These are phyloP conservation scores for Eucalyptus tenuipes DNA, from an alignment of 345 rosid species.

Conservation along the genomic window DNA sequence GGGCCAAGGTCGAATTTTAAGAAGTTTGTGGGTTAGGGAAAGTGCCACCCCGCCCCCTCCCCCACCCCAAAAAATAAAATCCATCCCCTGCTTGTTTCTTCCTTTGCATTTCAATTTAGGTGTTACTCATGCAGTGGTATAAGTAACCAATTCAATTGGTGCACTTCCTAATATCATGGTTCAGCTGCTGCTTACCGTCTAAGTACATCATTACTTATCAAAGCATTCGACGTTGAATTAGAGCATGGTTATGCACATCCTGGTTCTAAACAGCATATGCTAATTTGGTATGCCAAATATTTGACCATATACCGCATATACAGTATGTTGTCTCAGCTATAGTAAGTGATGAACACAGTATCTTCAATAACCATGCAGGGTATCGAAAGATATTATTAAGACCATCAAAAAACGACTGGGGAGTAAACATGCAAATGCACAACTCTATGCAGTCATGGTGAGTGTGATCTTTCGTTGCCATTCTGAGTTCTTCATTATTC, in stretches of 20 bases:
- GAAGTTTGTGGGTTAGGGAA: neutral
- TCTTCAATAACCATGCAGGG: slow-evolving; percentile 24
- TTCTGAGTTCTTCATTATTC: neutral
- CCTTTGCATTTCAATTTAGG: neutral
- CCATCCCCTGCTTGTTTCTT: neutral
- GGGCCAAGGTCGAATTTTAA: neutral
- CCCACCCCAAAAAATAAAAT: neutral
- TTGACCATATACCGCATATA: neutral
- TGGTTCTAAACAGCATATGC: neutral
- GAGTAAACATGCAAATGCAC: slow-evolving; percentile 56
- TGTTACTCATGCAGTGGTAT: neutral
- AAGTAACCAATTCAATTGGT: neutral
- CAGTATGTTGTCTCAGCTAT: neutral
- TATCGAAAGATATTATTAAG: slow-evolving; percentile 70
- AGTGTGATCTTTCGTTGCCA: neutral
- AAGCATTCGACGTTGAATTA: neutral
- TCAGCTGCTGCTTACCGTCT: neutral
- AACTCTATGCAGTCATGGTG: slow-evolving; percentile 81
- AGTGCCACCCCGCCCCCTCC: neutral
- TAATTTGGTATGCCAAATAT: neutral
- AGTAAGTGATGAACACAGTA: neutral
- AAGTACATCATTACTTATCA: neutral
- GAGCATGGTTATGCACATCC: neutral
- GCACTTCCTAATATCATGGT: neutral
- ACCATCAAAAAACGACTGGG: slow-evolving; percentile 85